A percentile compares a stretch with the other conserved stretches of the same genome.
Evolutionary conservation across 1,284 basidiomycete genomes (phyloP).

Genomic region (Xanthoconium separans): DNA sequence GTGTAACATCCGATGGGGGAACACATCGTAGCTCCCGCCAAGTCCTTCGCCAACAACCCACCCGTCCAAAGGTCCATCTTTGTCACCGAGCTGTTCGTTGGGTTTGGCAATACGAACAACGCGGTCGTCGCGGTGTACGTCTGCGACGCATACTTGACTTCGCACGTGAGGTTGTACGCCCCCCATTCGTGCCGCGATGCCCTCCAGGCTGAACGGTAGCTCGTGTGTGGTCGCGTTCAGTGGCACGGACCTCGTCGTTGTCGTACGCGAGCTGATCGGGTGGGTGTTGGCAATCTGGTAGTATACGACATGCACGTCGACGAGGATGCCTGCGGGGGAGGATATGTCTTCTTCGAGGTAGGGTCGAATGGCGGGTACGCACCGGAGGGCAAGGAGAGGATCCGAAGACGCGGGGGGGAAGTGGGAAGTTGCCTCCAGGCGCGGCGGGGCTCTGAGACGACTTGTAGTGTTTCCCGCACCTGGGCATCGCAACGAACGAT

Average conservation of each 20-base stretch:
- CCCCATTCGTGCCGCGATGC: conserved; percentile 23
- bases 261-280: conserved; percentile 16
- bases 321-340: conserved; percentile 23
- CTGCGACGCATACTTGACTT: conserved; percentile 35
- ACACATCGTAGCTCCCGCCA: conserved; percentile 54
- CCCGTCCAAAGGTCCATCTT: conserved; percentile 74
- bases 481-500: too few relatives aligned
- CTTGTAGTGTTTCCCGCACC: conserved; percentile 34
- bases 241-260: conserved; percentile 18
- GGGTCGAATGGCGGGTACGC: conserved; percentile 32
- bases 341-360: conserved; percentile 32
- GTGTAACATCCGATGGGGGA: conserved; percentile 79
- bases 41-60: conserved; percentile 58
- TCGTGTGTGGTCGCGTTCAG: conserved; percentile 30
- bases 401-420: conserved; percentile 16
- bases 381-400: conserved; percentile 31
- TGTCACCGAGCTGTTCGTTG: conserved; percentile 53
- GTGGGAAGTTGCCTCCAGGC: conserved; percentile 31
- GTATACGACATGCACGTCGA: conserved; percentile 29
- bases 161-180: conserved; percentile 28
- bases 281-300: conserved; percentile 25
- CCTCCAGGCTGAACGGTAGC: conserved; percentile 23
- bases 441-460: conserved; percentile 10
- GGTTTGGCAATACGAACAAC: conserved; percentile 59
- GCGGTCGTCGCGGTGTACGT: conserved; percentile 47